phyloP scores from a whole-genome alignment of 495 filamentous ascomycete genomes.

The Xylaria longipes region DNA sequence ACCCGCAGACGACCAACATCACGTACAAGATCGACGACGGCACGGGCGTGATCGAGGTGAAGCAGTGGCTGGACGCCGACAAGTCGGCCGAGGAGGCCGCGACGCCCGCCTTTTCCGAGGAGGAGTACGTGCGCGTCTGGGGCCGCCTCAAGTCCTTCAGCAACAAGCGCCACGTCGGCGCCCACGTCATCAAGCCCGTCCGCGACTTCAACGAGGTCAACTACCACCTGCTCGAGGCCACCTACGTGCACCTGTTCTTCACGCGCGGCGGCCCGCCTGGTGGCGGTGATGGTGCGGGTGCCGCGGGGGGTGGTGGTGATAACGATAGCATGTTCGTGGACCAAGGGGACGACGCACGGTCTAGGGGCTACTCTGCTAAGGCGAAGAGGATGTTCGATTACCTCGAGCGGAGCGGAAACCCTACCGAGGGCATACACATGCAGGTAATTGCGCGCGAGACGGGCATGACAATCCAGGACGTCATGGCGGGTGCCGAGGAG shows the following conservation, averaged over 20 bases:
- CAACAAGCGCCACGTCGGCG: constrained; percentile 78
- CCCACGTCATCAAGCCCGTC: constrained; percentile 80
- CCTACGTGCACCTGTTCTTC: constrained; percentile 83
- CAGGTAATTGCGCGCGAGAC: constrained; percentile 72
- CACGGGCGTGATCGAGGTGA: constrained; percentile 89
- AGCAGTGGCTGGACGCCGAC: constrained; percentile 82
- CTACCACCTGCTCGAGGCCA: constrained; percentile 87
- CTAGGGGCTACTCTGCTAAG: constrained; percentile 41
- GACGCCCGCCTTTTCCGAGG: constrained; percentile 53
- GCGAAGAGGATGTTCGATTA: constrained; percentile 73
- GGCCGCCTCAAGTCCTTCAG: constrained; percentile 79
- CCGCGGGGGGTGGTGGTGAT: constrained; percentile 30
- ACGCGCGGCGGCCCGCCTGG: constrained; percentile 69
- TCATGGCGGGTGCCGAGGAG: constrained; percentile 78
- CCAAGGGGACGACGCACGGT: constrained; percentile 47
- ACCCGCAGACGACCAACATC: constrained; percentile 84
- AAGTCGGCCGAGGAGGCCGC: constrained; percentile 48
- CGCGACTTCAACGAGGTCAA: constrained; percentile 89
- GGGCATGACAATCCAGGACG: constrained; percentile 68
- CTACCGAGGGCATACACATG: constrained; percentile 79
- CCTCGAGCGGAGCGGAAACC: constrained; percentile 65
- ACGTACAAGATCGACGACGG: constrained; percentile 96
- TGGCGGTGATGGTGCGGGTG: constrained; percentile 1
- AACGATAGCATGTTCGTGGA: constrained; percentile 63
- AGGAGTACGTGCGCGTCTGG: constrained; percentile 81